Conservation (phyloP, 257 asterid genomes). For the Phtheirospermum japonicum region DNA sequence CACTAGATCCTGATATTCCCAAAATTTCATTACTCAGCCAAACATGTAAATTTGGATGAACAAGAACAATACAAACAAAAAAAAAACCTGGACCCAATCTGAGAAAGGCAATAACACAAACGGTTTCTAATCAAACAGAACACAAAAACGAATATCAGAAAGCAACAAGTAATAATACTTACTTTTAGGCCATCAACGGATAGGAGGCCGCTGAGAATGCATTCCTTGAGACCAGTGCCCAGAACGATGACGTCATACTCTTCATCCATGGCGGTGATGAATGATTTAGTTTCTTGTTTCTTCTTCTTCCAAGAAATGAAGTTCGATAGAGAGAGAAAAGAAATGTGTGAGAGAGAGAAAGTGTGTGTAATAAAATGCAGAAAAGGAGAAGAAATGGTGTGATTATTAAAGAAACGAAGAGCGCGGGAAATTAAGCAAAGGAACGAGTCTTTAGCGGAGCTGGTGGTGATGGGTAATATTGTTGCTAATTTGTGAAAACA, state of each 20-base stretch:
- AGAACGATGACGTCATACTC: slow-evolving; percentile 92
- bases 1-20: slow-evolving; percentile 6
- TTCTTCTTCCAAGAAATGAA: not conserved
- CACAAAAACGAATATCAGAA: not conserved
- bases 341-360: no score
- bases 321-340: no score
- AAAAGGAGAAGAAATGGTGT: not conserved
- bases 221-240: slow-evolving; percentile 95
- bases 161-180: not conserved
- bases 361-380: no score
- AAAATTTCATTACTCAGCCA: no score
- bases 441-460: slow-evolving; percentile 5
- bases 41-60: no score
- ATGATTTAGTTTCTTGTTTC: not conserved
- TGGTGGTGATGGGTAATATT: not conserved
- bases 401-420: not conserved
- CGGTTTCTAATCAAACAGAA: not conserved
- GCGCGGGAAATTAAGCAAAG: not conserved
- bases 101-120: not conserved
- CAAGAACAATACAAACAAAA: no score
- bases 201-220: slow-evolving; percentile 91
- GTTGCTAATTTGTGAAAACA: not conserved
- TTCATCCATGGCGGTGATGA: slow-evolving; percentile 63
- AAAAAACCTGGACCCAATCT: not conserved
- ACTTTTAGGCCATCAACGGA: slow-evolving; percentile 92